Base-by-base conservation (phyloP, 331 rosid genomes). In the Quercus phellos region DNA sequence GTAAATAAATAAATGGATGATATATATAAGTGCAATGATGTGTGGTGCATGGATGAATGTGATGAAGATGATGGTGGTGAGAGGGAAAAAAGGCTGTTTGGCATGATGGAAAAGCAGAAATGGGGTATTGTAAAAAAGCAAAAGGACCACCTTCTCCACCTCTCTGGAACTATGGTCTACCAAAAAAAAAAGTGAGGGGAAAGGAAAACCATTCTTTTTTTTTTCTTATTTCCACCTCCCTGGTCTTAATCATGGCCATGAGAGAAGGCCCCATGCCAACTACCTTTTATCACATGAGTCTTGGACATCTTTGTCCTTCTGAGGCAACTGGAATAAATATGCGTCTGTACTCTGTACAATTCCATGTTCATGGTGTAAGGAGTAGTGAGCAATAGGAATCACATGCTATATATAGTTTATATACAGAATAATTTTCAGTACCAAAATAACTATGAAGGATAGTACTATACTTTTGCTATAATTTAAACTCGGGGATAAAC, bases 241-340 rank as follows among this genome's bases (percentile, higher is more conserved):
- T 86, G 85, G 84, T 97, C 90, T 86, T 87, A 91, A 91, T 91
- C 85, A 93, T 89, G 84, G 4, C 76, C 76, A 16, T 55, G 83
- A 75, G 83, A 75, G 82, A 82, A 86, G 90, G 93, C 83, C 87
- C 97, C 94, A 88, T 87, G 78, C 58, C 79, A 79, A 82, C 79
- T 55, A 78, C 63, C 78, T 88, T 83, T 83, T 34, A 77, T 82
- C 91, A 86, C 90, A 86, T 64, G 91, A 85, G 80, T 87, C 85
- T 82, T 86, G 85, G 80, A 80, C 84, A 81, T 70, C 78, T 72
- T 74, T 87, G 83, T 90, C 77, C 87, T 77, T 19, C 72, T 4
- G 43, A 80, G 77, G 83, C 80, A 84, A 35, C 56, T 74, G 64
- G 77, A 56, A 46, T 75, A 66, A 34, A 6, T 14, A 6, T 35